Conservation (phyloP, 768 basidiomycete genomes). For the Auricularia sp. region DNA sequence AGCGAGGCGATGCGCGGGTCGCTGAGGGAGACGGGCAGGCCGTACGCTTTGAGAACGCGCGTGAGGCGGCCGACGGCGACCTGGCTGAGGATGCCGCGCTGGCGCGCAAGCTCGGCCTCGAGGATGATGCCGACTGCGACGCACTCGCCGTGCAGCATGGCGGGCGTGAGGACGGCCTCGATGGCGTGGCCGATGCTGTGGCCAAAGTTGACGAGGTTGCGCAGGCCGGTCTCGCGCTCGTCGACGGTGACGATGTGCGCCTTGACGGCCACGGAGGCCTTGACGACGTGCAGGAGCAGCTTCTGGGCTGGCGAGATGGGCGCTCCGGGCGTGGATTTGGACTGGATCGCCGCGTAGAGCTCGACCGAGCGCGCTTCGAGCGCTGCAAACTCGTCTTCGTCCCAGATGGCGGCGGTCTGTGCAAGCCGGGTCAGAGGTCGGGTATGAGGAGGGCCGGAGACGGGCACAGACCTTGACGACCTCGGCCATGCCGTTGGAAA, state of each 20-base stretch:
- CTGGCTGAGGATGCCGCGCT: constrained; percentile 79
- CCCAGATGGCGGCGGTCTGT: constrained; percentile 99
- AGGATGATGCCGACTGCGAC: constrained; percentile 93
- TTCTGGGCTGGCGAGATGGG: constrained; percentile 57
- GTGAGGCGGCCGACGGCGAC: constrained; percentile 87
- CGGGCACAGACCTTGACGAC: constrained; percentile 71
- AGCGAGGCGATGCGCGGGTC: constrained; percentile 71
- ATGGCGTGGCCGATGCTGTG: constrained; percentile 98
- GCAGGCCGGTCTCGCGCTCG: constrained; percentile 90
- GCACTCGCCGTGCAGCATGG: constrained; percentile 93
- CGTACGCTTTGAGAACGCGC: constrained; percentile 81
- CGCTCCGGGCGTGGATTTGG: constrained; percentile 49
- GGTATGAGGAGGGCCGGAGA: neutral
- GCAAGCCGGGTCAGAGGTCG: neutral
- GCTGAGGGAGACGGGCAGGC: constrained; percentile 71
- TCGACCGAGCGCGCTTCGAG: constrained; percentile 80
- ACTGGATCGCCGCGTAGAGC: constrained; percentile 74
- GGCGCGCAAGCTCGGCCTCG: constrained; percentile 87
- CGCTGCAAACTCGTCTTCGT: constrained; percentile 76
- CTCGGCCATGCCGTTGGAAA: constrained; percentile 99
- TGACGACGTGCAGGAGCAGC: constrained; percentile 82
- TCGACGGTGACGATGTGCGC: constrained; percentile 95
- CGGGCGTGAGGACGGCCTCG: constrained; percentile 89
- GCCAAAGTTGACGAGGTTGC: constrained; percentile 98
- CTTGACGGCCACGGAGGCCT: constrained; percentile 90